Conservation (phyloP, 306 rosid genomes). For the Arachis hypogaea region DNA sequence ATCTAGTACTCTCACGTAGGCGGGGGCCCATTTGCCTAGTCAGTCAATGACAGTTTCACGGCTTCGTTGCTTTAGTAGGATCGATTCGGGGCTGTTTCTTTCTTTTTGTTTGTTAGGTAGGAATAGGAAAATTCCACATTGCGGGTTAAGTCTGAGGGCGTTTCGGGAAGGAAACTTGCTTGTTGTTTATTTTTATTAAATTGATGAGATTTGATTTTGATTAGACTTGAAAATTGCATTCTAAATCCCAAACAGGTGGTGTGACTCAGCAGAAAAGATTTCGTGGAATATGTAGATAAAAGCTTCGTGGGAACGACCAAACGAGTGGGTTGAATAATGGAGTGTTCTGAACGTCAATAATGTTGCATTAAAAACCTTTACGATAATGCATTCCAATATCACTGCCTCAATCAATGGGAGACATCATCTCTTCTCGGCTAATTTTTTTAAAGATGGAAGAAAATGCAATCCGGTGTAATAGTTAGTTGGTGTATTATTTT, state of each 20-base stretch:
- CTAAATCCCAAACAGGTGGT: conserved; percentile 24
- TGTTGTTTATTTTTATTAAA: background rate
- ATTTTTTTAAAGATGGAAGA: background rate
- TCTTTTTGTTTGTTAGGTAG: conserved; percentile 41
- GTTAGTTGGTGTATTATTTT: no score
- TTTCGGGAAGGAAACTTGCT: conserved; percentile 30
- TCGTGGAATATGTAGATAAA: background rate
- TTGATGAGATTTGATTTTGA: conserved; percentile 40
- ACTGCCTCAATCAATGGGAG: conserved; percentile 44
- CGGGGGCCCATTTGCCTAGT: conserved; percentile 51
- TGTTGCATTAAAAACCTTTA: conserved; percentile 37
- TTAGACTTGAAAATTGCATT: conserved; percentile 32
- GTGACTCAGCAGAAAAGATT: conserved; percentile 19
- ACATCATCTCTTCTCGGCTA: background rate
- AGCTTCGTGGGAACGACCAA: conserved; percentile 4
- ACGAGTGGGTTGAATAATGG: conserved; percentile 14
- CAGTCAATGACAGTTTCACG: conserved; percentile 50
- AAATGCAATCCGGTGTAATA: no score
- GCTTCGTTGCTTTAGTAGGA: conserved; percentile 37
- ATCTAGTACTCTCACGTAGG: no score
- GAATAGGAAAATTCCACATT: conserved; percentile 28
- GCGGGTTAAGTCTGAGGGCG: conserved; percentile 38
- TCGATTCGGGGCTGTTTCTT: conserved; percentile 42
- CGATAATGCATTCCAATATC: conserved; percentile 41
- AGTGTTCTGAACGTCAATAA: conserved; percentile 40